Evolutionary conservation across 495 filamentous ascomycete genomes (phyloP), one percentile per base, ranked within the genome.

Genomic region (Rusavskia elegans): DNA sequence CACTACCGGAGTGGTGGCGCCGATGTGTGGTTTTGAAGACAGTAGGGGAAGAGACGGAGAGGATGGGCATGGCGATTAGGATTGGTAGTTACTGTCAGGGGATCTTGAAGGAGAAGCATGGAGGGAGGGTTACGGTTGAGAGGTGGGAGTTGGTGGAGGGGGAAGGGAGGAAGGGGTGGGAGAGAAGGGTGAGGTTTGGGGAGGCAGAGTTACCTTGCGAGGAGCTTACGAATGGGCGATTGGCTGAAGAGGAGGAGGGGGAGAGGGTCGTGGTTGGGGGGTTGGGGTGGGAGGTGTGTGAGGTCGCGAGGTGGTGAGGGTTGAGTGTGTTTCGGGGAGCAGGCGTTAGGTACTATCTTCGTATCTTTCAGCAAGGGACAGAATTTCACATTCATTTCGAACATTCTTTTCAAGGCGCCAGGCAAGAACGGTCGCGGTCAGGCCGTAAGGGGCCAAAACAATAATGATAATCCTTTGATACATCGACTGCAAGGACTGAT

Each of bases 71-170:
- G 63, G 53, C 23, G 38, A 44, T 77, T 21, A 61, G 69, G 38
- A 54, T 78, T 45, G 77, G 74, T 8, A 58, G 63, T 36, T 74
- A 64, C 51, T 65, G 64, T 36, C 74, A 79, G 59, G 70, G 63
- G 23, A 56, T 78, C 17, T 37, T 74, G 21, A 66, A 68, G 54
- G 54, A 56, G 25, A 27, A 27, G 25, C 25, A 27, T 2, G 69
- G 64, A 13, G 61, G 62, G 27, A 38, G 37, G 14, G 51, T 78
- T 17, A 61, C 59, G 5, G 60, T 72, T 0, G 71, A 72, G 60
- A 57, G 75, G 55, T 72, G 70, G 73, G 56, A 60, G 37, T 67
- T 35, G 5, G 32, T 10, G 2, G 8, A 14, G 1, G 7, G 32
- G 32, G 32, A 35, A 3, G 9, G 65, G 62, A 57, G 9, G 39